A percentile compares a stretch with the other conserved stretches of the same genome.
Evolutionary conservation across 805 yeast species (phyloP).

Genomic region (Yarrowia sp.): DNA sequence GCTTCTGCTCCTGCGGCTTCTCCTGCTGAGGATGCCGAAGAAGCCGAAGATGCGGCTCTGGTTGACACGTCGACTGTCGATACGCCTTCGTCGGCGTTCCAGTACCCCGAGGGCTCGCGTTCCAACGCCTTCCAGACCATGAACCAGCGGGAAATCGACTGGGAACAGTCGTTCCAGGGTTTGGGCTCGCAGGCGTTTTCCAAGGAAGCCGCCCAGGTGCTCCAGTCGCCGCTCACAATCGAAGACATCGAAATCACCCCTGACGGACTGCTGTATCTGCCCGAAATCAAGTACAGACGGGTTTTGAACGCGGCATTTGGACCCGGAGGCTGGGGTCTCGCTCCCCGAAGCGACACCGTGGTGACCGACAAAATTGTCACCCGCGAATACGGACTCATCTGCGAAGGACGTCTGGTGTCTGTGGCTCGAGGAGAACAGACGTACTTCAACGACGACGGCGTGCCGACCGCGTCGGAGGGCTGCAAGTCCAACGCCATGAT

Average conservation of each 20-base stretch:
- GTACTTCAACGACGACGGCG: slow-evolving; percentile 82
- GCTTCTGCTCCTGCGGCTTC: slow-evolving; percentile 5
- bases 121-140: slow-evolving; percentile 14
- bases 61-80: slow-evolving; percentile 21
- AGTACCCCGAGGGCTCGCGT: slow-evolving; percentile 4
- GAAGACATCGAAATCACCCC: slow-evolving; percentile 93
- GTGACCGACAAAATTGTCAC: slow-evolving; percentile 79
- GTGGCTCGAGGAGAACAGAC: slow-evolving; percentile 97
- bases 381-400: slow-evolving; percentile 86
- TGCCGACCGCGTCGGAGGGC: slow-evolving; percentile 96
- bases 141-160: slow-evolving; percentile 54
- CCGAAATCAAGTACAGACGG: slow-evolving; percentile 94
- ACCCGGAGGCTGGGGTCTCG: slow-evolving; percentile 99
- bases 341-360: slow-evolving; percentile 86
- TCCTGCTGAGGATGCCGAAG: neutral
- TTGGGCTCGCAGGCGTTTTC: slow-evolving; percentile 81
- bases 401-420: slow-evolving; percentile 86
- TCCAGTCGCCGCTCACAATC: slow-evolving; percentile 66
- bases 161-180: slow-evolving; percentile 90
- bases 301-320: slow-evolving; percentile 91
- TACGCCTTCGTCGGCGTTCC: neutral
- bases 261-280: slow-evolving; percentile 88
- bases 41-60: neutral
- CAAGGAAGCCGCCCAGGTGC: slow-evolving; percentile 62
- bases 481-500: slow-evolving; percentile 95